Evolutionary conservation across 1,139 yeast genomes (phyloP), one percentile per base, ranked within the genome.

Genomic region (Yamadazyma trypodendri): DNA sequence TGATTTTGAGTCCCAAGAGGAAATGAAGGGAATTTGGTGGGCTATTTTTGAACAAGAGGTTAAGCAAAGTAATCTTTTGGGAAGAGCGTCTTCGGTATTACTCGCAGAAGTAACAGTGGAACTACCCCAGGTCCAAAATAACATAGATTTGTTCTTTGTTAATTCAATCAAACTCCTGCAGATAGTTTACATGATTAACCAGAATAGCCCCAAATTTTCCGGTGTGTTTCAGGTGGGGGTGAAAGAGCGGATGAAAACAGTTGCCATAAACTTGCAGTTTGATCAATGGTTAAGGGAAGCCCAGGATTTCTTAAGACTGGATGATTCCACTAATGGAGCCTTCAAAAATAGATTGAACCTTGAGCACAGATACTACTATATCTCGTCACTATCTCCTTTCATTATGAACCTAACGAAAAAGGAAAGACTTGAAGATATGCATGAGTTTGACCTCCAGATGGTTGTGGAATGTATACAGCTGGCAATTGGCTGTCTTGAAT

Each of bases 21-120:
- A 43, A 18, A 31, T 45, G 34, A 37, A 35, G 21, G 34, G 38
- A 13, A 34, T 37, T 1, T 46, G 52, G 52, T 49, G 52, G 52
- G 34, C 41, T 2, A 15, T 49, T 11, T 39, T 37, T 18, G 36
- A 38, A 13, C 41, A 38, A 21, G 51, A 44, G 31, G 28, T 42
- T 5, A 41, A 31, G 24, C 28, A 39, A 16, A 36, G 43, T 24
- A 36, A 21, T 32, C 38, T 39, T n/a, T 23, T 49, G 28, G 52
- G 51, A n/a, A 44, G 52, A 32, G 12, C 21, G 6, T 35, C 46
- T 11, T 42, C 45, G n/a, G 16, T 47, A 12, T 21, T 15, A 4
- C 16, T 38, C 3, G 32, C 34, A 3, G 49, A 42, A 18, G 25
- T 37, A 7, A 36, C 42, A 2, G 33, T 36, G 6, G 31, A 24